Evolutionary conservation across 2,329 filamentous ascomycete species (phyloP), one percentile per base, ranked within the genome.

Genomic region (Colletotrichum neosansevieriae): DNA sequence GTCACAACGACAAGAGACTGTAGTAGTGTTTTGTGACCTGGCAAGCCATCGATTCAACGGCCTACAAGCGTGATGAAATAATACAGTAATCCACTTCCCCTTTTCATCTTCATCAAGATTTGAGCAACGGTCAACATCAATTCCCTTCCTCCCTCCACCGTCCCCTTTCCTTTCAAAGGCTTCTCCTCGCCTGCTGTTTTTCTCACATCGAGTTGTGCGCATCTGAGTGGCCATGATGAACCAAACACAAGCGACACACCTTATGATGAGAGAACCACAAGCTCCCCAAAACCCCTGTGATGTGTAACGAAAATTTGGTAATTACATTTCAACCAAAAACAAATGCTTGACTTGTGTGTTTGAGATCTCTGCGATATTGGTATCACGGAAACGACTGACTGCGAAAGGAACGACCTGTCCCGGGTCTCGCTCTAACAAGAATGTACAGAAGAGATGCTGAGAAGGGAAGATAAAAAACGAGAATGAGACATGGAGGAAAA

Each of bases 361-460:
- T 13, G 36, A 38, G 64, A 38, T 69, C 56, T 69, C 57, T 67
- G 63, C 63, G 62, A 67, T 67, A 69, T 63, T 69, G 69, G 69
- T 71, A 70, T 71, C 69, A 71, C 58, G 64, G 69, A 58, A 70
- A 69, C 42, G 68, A 71, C 68, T 67, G 70, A 71, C 47, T 65
- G 53, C 50, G 70, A 71, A 71, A 45, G 58, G 68, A 71, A 71
- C 61, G 70, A 71, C 70, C 70, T 63, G 65, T 63, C 70, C 68
- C 58, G 70, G 64, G 70, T 71, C 70, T 69, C 50, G 60, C 69
- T 69, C 57, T 69, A 69, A 69, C 24, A 40, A 49, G 42, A 66
- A 69, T 71, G 65, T 71, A 71, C 70, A 71, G 68, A 70, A 67
- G 45, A 71, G 63, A 70, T 58, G 62, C 40, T 56, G 45, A 42